Evolutionary conservation across 345 rosid species (phyloP).

Genomic region (Schrenkiella parvula): DNA sequence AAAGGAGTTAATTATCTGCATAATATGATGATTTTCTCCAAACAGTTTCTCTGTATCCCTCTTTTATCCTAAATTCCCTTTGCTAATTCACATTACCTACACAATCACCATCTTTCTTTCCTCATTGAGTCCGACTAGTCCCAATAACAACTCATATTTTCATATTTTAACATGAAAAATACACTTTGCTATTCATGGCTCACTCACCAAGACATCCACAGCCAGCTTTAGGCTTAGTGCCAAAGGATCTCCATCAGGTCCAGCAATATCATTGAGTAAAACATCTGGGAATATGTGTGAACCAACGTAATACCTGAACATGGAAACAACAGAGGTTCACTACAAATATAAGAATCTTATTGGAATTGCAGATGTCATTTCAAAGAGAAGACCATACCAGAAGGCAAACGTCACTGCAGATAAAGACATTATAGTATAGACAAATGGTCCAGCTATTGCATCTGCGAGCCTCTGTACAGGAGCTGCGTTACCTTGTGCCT

Average conservation of each 20-base stretch:
- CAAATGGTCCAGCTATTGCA: conserved; percentile 94
- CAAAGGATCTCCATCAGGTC: conserved; percentile 82
- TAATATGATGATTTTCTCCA: neutral
- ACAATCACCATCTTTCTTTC: neutral
- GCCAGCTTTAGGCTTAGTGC: conserved; percentile 93
- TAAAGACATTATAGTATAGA: conserved; percentile 71
- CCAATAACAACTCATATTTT: neutral
- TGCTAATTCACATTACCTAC: neutral
- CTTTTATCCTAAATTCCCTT: neutral
- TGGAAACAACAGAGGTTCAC: conserved; percentile 10
- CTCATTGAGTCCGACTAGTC: neutral
- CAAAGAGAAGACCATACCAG: conserved; percentile 50
- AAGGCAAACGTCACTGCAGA: conserved; percentile 90
- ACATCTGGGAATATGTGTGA: conserved; percentile 88
- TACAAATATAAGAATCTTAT: neutral
- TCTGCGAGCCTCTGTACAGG: conserved; percentile 96
- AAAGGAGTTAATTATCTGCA: neutral
- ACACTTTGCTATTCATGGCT: conserved; percentile 6
- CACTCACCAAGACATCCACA: conserved; percentile 92
- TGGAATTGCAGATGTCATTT: neutral
- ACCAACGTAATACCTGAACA: conserved; percentile 79
- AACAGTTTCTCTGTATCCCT: neutral
- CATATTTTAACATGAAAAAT: conserved; percentile 5
- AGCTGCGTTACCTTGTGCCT: conserved; percentile 93
- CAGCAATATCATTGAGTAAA: conserved; percentile 92